Conservation (phyloP, 148 eudicot species). For the Heliosperma pusillum region DNA sequence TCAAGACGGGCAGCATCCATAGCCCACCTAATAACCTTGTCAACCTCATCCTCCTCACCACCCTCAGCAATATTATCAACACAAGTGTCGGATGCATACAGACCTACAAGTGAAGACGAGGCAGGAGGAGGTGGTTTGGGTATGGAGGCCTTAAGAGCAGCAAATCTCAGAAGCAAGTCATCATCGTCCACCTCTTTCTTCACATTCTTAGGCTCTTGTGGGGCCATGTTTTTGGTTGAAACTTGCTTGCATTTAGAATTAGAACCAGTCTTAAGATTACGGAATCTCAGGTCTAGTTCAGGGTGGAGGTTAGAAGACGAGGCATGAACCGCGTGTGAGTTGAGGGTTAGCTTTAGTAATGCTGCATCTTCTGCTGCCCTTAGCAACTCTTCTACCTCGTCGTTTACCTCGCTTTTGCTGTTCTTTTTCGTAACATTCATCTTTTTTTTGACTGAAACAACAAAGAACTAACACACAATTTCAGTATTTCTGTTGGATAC, state of each 20-base stretch:
- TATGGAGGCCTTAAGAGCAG: slow-evolving; percentile 57
- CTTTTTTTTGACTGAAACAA: background rate
- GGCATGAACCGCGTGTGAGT: slow-evolving; percentile 55
- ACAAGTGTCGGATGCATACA: background rate
- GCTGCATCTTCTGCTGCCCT: slow-evolving; percentile 64
- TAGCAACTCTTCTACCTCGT: slow-evolving; percentile 63
- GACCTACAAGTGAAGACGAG: slow-evolving; percentile 24
- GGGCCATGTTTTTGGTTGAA: slow-evolving; percentile 6
- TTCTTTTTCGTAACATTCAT: slow-evolving; percentile 25
- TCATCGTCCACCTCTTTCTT: slow-evolving; percentile 26
- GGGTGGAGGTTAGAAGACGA: slow-evolving; percentile 44
- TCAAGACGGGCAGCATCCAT: slow-evolving; percentile 83
- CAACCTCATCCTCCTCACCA: slow-evolving; percentile 54
- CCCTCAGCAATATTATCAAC: slow-evolving; percentile 19
- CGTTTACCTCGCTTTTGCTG: slow-evolving; percentile 24
- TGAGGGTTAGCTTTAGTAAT: slow-evolving; percentile 52
- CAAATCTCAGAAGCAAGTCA: slow-evolving; percentile 61
- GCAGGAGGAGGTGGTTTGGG: slow-evolving; percentile 34
- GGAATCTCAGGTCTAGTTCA: slow-evolving; percentile 63
- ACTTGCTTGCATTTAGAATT: slow-evolving; percentile 14
- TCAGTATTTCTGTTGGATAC: too few relatives aligned
- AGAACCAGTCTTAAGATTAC: slow-evolving; percentile 50
- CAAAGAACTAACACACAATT: background rate
- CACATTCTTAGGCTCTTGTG: background rate
- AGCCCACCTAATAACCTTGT: slow-evolving; percentile 77